Evolutionary conservation across 306 rosid genomes (phyloP).

Genomic region (Citrullus colocynthis): DNA sequence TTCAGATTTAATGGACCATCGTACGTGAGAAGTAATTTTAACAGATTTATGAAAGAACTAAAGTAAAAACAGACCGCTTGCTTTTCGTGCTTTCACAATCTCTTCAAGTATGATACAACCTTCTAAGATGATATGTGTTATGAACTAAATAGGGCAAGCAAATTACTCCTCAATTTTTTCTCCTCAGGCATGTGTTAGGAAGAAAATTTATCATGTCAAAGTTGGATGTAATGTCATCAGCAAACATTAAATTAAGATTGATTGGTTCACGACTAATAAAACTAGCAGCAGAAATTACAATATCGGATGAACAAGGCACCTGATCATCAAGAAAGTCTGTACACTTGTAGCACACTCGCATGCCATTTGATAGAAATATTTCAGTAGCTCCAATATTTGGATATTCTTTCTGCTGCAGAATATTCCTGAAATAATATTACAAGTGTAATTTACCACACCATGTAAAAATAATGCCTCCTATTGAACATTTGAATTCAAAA

Average conservation of each 20-base stretch:
- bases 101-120: neutral
- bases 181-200: neutral
- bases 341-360: slow-evolving; percentile 78
- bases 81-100: neutral
- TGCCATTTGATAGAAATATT: slow-evolving; percentile 76
- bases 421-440: slow-evolving; percentile 37
- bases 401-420: slow-evolving; percentile 60
- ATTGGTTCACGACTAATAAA: neutral
- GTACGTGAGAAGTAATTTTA: neutral
- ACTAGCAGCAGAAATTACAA: slow-evolving; percentile 10
- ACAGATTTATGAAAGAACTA: neutral
- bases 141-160: neutral
- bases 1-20: neutral
- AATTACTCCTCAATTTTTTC: neutral
- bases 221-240: neutral
- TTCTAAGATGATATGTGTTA: neutral
- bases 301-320: slow-evolving; percentile 30
- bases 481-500: neutral
- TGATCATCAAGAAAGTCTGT: slow-evolving; percentile 94
- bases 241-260: neutral
- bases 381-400: slow-evolving; percentile 78
- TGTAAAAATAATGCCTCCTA: neutral
- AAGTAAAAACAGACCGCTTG: neutral
- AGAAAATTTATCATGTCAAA: neutral
- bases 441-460: slow-evolving; percentile 1